These are phyloP conservation scores for Pleurotus eryngii DNA, from an alignment of 768 basidiomycete species.

Conservation along the genomic window DNA sequence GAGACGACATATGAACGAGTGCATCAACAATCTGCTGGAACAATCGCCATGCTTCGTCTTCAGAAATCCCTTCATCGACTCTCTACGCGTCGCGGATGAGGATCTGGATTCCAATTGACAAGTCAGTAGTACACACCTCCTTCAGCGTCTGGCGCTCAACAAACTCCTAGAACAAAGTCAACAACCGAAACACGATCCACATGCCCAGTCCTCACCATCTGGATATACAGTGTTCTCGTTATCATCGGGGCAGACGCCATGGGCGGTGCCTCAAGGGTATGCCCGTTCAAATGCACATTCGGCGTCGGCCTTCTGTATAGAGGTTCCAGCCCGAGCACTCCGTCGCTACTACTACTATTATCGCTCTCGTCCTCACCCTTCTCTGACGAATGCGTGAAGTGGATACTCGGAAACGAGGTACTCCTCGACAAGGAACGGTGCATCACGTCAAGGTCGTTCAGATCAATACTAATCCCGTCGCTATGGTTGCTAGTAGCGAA, in stretches of 20 bases:
- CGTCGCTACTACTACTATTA: slow-evolving; percentile 40
- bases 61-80: slow-evolving; percentile 75
- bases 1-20: slow-evolving; percentile 81
- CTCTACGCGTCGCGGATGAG: slow-evolving; percentile 34
- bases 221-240: slow-evolving; percentile 80
- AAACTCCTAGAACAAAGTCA: slow-evolving; percentile 59
- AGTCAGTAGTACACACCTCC: slow-evolving; percentile 48
- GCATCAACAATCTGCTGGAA: slow-evolving; percentile 91
- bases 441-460: slow-evolving; percentile 52
- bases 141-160: slow-evolving; percentile 88
- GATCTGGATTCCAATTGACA: not conserved
- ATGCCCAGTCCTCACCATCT: slow-evolving; percentile 63
- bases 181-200: not conserved
- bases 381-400: slow-evolving; percentile 55
- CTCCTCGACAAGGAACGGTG: slow-evolving; percentile 41
- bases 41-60: slow-evolving; percentile 86
- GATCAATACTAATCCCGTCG: slow-evolving; percentile 62
- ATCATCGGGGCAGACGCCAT: slow-evolving; percentile 25
- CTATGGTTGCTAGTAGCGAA: slow-evolving; percentile 31
- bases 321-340: slow-evolving; percentile 31
- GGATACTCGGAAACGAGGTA: slow-evolving; percentile 77
- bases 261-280: slow-evolving; percentile 2
- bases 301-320: slow-evolving; percentile 22
- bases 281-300: slow-evolving; percentile 3
- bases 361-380: slow-evolving; percentile 16